Evolutionary conservation across 306 rosid species (phyloP), one percentile per base, ranked within the genome.

Genomic region (Quercus robur): DNA sequence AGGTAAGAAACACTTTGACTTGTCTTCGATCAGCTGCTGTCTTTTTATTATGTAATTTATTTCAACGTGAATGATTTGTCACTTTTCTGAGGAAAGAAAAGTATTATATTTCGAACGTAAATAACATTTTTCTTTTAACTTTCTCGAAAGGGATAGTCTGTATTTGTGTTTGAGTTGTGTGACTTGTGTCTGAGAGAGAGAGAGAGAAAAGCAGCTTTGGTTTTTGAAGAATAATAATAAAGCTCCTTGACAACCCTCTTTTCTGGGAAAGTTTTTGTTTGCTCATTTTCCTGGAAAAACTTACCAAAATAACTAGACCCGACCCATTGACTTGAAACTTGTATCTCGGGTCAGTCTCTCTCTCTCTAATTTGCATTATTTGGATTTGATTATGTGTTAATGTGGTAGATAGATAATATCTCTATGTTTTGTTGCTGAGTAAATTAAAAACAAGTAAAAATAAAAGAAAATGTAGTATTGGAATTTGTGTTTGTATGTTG

Each of bases 311-410:
- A 33, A 46, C 31, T 21, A 55, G 14, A 20, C 62, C 18, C 31
- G 14, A 17, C 62, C 18, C 31, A 26, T 72, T 78, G 77, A 66
- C 77, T 63, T 61, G 18, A 8, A 41, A 41, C 46, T 41, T 41
- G 46, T 8, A 78, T 13, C 67, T 78, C 85, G 80, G 87, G 91
- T 86, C 73, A 15, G 75, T 76, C 44, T 66, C 82, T 57, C 44
- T 54, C 63, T 59, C 62, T 73, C 69, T 12, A 20, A 20, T 58
- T 51, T 49, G n/a, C 23, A 19, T 31, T 18, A 14, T 63, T 33
- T 67, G 71, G 6, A 67, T 67, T 67, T 44, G 9, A 31, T 59
- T 14, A 2, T n/a, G 3, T 31, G 20, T 12, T 70, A 33, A 11
- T 41, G 74, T 7, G 17, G 9, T 74, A 21, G 57, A 9, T 67